Evolutionary conservation across 495 filamentous ascomycete species (phyloP).

Genomic region (Aspergillus coremiiformis): DNA sequence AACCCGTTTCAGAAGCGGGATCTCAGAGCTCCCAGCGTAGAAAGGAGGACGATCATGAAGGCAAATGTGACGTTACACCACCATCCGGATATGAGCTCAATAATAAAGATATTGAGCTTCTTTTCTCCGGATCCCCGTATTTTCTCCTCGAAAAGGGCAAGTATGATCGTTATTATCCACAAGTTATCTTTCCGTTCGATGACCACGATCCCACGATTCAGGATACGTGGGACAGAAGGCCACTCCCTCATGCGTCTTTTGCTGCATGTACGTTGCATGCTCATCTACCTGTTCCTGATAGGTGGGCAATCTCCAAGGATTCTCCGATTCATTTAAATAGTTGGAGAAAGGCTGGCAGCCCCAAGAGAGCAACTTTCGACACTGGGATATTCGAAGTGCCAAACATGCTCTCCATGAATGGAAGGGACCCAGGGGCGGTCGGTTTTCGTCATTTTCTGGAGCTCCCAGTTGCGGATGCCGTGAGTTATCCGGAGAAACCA

Average conservation of each 20-base stretch:
- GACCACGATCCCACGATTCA: conserved; percentile 50
- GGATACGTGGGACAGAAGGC: conserved; percentile 53
- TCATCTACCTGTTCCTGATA: conserved; percentile 36
- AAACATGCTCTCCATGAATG: conserved; percentile 69
- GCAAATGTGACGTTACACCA: background rate
- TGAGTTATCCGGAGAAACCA: conserved; percentile 34
- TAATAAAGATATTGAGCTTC: conserved; percentile 54
- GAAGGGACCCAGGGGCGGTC: conserved; percentile 60
- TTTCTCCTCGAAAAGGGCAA: conserved; percentile 50
- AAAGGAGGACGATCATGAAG: background rate
- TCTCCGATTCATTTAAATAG: conserved; percentile 20
- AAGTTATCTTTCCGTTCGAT: conserved; percentile 65
- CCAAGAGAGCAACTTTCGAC: conserved; percentile 48
- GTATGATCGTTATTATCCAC: conserved; percentile 51
- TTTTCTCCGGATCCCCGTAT: conserved; percentile 73
- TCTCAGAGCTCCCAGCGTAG: background rate
- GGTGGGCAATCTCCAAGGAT: conserved; percentile 30
- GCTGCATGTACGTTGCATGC: conserved; percentile 40
- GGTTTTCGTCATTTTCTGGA: conserved; percentile 71
- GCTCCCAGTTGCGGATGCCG: conserved; percentile 54
- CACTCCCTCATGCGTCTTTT: conserved; percentile 40
- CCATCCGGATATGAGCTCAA: conserved; percentile 30
- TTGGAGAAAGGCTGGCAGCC: conserved; percentile 21
- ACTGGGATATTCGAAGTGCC: conserved; percentile 54
- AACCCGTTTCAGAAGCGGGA: background rate